phyloP scores from a whole-genome alignment of 306 rosid genomes.

The Pyrus bretschneideri region DNA sequence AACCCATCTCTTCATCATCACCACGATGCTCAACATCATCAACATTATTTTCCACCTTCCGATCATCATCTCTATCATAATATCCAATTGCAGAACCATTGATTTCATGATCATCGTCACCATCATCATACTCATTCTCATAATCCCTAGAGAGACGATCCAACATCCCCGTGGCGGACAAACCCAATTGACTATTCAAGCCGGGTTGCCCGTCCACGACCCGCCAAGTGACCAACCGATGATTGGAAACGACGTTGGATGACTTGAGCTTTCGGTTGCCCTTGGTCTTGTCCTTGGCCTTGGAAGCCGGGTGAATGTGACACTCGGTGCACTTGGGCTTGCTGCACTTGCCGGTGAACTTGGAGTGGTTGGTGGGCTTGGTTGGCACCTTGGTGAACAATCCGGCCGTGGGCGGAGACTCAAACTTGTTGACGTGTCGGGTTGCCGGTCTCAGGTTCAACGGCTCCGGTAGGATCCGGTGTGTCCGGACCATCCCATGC shows the following conservation, averaged over 20 bases:
- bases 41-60: neutral
- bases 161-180: conserved; percentile 33
- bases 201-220: conserved; percentile 14
- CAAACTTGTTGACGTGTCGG: conserved; percentile 25
- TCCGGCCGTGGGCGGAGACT: conserved; percentile 51
- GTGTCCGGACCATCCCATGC: conserved; percentile 66
- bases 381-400: conserved; percentile 47
- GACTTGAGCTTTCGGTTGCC: conserved; percentile 47
- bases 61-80: neutral
- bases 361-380: conserved; percentile 75
- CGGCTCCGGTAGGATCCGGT: conserved; percentile 32
- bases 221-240: conserved; percentile 25
- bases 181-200: conserved; percentile 2
- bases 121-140: neutral
- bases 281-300: conserved; percentile 53
- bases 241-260: conserved; percentile 9
- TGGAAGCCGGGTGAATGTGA: conserved; percentile 41
- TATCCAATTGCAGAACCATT: neutral
- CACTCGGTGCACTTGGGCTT: conserved; percentile 35
- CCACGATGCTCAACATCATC: neutral
- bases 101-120: neutral
- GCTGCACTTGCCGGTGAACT: conserved; percentile 62
- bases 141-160: conserved; percentile 17
- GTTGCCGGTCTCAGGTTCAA: conserved; percentile 37
- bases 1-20: conserved; percentile 10